A percentile compares a stretch with the other conserved stretches of the same genome.
Evolutionary conservation across 75 land plant species (phyloP).

Genomic region (Sequoiadendron giganteum): DNA sequence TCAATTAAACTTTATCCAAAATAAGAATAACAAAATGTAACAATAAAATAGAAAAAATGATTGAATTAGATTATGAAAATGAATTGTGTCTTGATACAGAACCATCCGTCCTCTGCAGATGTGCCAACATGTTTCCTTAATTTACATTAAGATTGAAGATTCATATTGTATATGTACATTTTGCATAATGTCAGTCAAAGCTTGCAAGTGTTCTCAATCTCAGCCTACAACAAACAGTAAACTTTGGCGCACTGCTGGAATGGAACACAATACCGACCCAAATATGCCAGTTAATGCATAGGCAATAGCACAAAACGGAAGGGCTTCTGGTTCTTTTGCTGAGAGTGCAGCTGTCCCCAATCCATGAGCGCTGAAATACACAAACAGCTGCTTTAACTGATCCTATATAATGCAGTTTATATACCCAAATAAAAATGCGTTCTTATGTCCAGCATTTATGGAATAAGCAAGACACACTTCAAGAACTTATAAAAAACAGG

Average conservation of each 20-base stretch:
- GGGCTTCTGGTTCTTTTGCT: slow-evolving; percentile 98
- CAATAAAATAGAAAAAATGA: background rate
- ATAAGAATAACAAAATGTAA: background rate
- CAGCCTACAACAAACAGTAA: slow-evolving; percentile 66
- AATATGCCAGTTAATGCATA: slow-evolving; percentile 94
- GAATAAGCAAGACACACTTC: background rate
- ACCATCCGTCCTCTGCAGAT: background rate
- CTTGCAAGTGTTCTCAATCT: background rate
- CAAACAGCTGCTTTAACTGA: background rate
- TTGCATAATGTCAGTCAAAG: background rate
- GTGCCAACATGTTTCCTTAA: background rate
- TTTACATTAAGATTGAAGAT: background rate
- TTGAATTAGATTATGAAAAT: background rate
- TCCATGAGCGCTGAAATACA: slow-evolving; percentile 90
- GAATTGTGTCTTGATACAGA: background rate
- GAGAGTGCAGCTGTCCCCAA: slow-evolving; percentile 96
- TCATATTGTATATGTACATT: background rate
- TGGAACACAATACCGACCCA: slow-evolving; percentile 78
- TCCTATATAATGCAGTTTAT: background rate
- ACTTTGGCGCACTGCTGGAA: slow-evolving; percentile 82
- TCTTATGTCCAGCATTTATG: background rate
- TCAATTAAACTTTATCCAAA: background rate
- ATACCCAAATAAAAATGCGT: background rate
- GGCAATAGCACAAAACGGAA: slow-evolving; percentile 98
- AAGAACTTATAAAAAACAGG: background rate